These are phyloP conservation scores for Aspergillus tubingensis DNA, from an alignment of 2,329 filamentous ascomycete genomes.

Conservation along the genomic window DNA sequence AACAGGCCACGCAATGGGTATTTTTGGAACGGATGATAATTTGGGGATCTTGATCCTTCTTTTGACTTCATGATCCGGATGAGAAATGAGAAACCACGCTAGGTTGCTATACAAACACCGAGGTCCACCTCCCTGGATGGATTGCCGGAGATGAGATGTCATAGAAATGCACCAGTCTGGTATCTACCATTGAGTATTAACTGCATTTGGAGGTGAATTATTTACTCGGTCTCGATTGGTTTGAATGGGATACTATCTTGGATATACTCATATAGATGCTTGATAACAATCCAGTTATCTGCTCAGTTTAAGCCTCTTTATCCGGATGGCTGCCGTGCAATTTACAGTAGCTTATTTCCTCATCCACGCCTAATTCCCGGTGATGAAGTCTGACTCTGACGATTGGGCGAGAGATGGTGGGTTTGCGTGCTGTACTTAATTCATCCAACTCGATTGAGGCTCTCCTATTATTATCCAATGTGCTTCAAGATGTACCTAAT, in stretches of 20 bases:
- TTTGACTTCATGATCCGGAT: background rate
- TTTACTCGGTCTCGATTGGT: too few species aligned
- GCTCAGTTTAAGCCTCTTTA: background rate
- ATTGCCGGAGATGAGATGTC: too few species aligned
- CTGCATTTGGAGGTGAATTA: too few species aligned
- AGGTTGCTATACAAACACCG: background rate
- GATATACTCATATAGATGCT: background rate
- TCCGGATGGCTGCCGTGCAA: background rate
- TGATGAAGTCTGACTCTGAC: too few species aligned
- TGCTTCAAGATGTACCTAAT: too few species aligned
- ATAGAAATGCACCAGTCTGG: too few species aligned
- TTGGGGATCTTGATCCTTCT: background rate
- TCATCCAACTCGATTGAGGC: too few species aligned
- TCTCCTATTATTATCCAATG: too few species aligned
- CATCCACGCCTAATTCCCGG: background rate
- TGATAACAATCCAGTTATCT: background rate
- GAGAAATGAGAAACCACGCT: background rate
- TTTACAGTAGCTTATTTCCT: background rate
- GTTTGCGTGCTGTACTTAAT: too few species aligned
- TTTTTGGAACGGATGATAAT: background rate
- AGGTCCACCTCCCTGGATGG: background rate
- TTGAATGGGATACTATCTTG: too few species aligned
- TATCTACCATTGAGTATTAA: too few species aligned
- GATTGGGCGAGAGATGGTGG: background rate
- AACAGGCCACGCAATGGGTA: background rate